Evolutionary conservation across 495 filamentous ascomycete genomes (phyloP), one percentile per base, ranked within the genome.

Genomic region (Neohortaea acidophila): DNA sequence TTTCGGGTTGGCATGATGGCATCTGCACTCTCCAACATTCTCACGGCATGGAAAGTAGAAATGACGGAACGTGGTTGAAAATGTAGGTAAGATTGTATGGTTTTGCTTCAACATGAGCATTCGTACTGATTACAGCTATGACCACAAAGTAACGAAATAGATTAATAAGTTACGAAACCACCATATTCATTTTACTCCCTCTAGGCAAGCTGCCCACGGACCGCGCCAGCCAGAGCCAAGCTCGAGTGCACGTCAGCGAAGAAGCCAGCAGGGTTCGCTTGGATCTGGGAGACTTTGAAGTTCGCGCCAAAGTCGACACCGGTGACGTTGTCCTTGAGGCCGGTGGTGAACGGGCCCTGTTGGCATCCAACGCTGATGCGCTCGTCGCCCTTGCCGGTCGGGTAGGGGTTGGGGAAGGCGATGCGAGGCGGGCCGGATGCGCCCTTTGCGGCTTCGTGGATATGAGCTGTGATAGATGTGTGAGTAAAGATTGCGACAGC

Each of bases 331-430:
- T 40, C 38, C 8, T n/a, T 6, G 13, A 66, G 28, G 15, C 62
- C 62, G 8, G 61, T 63, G 14, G 33, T 52, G 55, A 66, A 66
- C 8, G 61, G 62, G 3, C 61, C 61, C 25, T 33, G 49, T 11
- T 59, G 18, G 45, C 62, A 64, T 7, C 61, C 61, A n/a, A 51
- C 33, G 38, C 51, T 53, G 39, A 47, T 43, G 20, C 59, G 47
- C 9, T 35, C 39, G 17, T 48, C 39, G 14, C 40, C 51, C 21
- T 53, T 41, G 6, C 45, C 56, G 20, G 15, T 24, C 12, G 7
- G 14, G 29, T 48, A 39, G 1, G 61, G 61, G 37, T 64, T 66
- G 27, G 61, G 57, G 51, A 66, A 64, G 2, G 56, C 59, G 41
- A 66, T 51, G 12, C 62, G 51, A 13, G 60, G 59, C 12, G 58